Percentiles rank a stretch among this genome's conserved stretches.
Conservation (phyloP, 441 rosid species). For the Cnidoscolus chayamansa region DNA sequence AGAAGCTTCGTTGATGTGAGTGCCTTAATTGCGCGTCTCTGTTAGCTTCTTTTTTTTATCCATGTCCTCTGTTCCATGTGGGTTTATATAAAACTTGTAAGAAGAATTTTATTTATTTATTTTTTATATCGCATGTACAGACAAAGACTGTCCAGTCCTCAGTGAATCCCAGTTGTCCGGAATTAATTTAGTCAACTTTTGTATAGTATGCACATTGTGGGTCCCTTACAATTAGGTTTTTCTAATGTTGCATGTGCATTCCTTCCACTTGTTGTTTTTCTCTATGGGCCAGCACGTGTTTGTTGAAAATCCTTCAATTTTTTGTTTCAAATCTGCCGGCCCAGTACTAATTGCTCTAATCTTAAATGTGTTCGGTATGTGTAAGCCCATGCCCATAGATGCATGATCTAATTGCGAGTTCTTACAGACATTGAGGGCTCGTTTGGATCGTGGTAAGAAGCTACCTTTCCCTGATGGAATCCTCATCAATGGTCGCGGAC, state of each 20-base stretch:
- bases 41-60: no score
- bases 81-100: no score
- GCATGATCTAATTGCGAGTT: background rate
- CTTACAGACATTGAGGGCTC: slow-evolving; percentile 48
- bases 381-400: no score
- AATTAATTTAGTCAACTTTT: slow-evolving; percentile 1
- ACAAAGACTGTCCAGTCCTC: no score
- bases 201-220: background rate
- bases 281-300: slow-evolving; percentile 5
- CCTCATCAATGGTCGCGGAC: slow-evolving; percentile 84
- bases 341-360: no score
- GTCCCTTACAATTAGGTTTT: background rate
- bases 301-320: background rate
- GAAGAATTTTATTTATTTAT: no score
- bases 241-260: slow-evolving; percentile 12
- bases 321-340: no score
- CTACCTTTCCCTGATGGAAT: slow-evolving; percentile 69
- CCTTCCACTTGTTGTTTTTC: background rate
- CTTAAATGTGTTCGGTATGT: no score
- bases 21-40: no score
- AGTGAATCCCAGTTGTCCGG: slow-evolving; percentile 5
- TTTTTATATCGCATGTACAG: no score
- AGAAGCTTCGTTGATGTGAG: background rate
- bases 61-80: no score
- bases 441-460: slow-evolving; percentile 56